A percentile compares a stretch with the other conserved stretches of the same genome.
Evolutionary conservation across 2,329 filamentous ascomycete genomes (phyloP).

Genomic region (Tolypocladium cylindrosporum): DNA sequence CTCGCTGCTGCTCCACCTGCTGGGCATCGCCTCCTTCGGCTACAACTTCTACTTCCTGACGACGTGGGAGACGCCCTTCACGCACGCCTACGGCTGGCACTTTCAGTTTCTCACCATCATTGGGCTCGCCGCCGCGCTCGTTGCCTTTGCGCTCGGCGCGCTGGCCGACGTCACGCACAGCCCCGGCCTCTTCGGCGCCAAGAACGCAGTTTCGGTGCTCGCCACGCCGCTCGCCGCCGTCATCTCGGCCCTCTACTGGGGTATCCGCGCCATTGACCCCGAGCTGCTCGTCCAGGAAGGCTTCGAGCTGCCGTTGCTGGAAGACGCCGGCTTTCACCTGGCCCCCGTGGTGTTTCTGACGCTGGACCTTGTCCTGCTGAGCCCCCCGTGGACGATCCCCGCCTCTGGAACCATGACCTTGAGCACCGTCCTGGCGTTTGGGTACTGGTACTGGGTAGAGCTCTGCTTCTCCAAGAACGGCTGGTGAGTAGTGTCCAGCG

Average conservation of each 20-base stretch:
- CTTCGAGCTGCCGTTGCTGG: constrained; percentile 41
- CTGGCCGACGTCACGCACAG: constrained; percentile 55
- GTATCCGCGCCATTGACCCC: constrained; percentile 47
- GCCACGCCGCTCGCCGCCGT: constrained; percentile 61
- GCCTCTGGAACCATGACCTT: constrained; percentile 48
- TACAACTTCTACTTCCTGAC: constrained; percentile 43
- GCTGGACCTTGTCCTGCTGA: constrained; percentile 57
- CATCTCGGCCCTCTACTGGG: constrained; percentile 66
- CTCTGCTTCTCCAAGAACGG: constrained; percentile 59
- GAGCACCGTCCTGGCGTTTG: constrained; percentile 48
- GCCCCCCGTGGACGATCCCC: constrained; percentile 61
- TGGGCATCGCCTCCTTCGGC: constrained; percentile 41
- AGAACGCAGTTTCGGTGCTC: constrained; percentile 57
- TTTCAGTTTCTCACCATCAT: constrained; percentile 68
- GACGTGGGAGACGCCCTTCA: constrained; percentile 40
- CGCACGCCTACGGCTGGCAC: constrained; percentile 54
- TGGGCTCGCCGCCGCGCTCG: constrained; percentile 50
- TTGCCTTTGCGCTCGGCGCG: constrained; percentile 52
- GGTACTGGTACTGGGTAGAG: constrained; percentile 72
- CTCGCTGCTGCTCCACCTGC: constrained; percentile 52
- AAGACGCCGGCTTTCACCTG: constrained; percentile 57
- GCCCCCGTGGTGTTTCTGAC: constrained; percentile 55
- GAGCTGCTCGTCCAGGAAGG: constrained; percentile 42
- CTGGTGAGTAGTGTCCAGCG: constrained; percentile 32
- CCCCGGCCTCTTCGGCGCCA: constrained; percentile 48